phyloP scores from a whole-genome alignment of 2,329 filamentous ascomycete species.

The Aaosphaeria pasadenensis region DNA sequence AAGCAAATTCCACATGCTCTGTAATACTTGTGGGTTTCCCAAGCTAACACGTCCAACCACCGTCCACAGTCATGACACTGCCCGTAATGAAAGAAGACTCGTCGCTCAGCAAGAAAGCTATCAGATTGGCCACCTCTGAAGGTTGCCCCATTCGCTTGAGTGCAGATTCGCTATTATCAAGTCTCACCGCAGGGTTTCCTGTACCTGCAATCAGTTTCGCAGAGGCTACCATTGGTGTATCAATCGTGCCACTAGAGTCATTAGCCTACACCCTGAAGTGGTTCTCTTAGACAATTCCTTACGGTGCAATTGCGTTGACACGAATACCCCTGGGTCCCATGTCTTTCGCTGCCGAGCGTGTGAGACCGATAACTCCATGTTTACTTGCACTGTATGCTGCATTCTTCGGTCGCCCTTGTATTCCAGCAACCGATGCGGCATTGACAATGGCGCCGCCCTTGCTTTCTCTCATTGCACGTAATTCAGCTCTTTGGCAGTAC shows the following conservation, averaged over 20 bases:
- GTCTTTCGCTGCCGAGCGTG: constrained; percentile 36
- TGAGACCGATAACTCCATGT: constrained; percentile 38
- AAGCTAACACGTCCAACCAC: constrained; percentile 7
- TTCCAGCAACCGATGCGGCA: constrained; percentile 42
- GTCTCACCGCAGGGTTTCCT: constrained; percentile 1
- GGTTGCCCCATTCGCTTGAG: constrained; percentile 5
- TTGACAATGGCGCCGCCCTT: constrained; percentile 10
- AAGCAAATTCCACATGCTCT: too few relatives aligned
- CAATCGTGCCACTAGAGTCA: constrained; percentile 4
- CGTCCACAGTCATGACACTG: constrained; percentile 7
- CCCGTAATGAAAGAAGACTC: constrained; percentile 9
- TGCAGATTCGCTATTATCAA: constrained; percentile 5
- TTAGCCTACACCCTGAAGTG: too few relatives aligned
- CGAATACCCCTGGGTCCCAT: constrained; percentile 24
- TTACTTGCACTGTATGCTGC: constrained; percentile 36
- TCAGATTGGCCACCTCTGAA: constrained; percentile 6
- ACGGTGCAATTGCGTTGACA: constrained; percentile 25
- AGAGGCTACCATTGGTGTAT: constrained; percentile 9
- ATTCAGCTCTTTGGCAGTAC: constrained; percentile 35
- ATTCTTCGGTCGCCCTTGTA: constrained; percentile 38
- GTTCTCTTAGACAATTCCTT: constrained; percentile 4
- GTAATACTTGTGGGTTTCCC: neutral
- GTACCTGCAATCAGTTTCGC: constrained; percentile 3
- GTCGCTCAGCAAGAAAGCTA: constrained; percentile 9
- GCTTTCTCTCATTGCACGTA: constrained; percentile 2